Evolutionary conservation across 2,329 filamentous ascomycete species (phyloP).

Genomic region (Xylariales sp.): DNA sequence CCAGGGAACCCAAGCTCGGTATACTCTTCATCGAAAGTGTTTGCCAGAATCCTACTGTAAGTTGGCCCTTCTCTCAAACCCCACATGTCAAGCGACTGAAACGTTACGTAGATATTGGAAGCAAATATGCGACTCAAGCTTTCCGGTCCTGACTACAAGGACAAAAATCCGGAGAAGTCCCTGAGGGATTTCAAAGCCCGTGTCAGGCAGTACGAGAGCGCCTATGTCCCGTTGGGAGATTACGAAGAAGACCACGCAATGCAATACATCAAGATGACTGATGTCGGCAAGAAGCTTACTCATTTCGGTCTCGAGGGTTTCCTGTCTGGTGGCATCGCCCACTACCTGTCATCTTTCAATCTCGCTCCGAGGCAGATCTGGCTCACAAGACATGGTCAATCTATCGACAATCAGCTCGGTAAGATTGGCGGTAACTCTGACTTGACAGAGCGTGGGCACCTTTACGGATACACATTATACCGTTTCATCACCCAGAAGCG

Average conservation of each 20-base stretch:
- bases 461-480: conserved; percentile 75
- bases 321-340: conserved; percentile 84
- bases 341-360: conserved; percentile 95
- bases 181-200: conserved; percentile 89
- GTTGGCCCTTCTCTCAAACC: conserved; percentile 13
- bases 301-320: conserved; percentile 90
- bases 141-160: conserved; percentile 91
- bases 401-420: conserved; percentile 77
- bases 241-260: conserved; percentile 88
- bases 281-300: conserved; percentile 91
- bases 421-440: conserved; percentile 86
- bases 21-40: conserved; percentile 95
- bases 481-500: conserved; percentile 80
- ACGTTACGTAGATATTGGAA: conserved; percentile 62
- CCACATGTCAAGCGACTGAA: conserved; percentile 5
- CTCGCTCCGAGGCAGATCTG: conserved; percentile 93
- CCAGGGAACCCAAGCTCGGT: conserved; percentile 79
- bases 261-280: conserved; percentile 97
- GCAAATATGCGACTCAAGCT: conserved; percentile 97
- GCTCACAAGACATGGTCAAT: conserved; percentile 95
- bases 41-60: conserved; percentile 70
- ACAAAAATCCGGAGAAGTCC: conserved; percentile 82
- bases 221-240: conserved; percentile 83
- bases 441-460: conserved; percentile 72
- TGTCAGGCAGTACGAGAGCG: conserved; percentile 88